Percentiles rank a stretch among this genome's conserved stretches.
phyloP scores from a whole-genome alignment of 495 filamentous ascomycete species.

The Sphaerosporella brunnea region DNA sequence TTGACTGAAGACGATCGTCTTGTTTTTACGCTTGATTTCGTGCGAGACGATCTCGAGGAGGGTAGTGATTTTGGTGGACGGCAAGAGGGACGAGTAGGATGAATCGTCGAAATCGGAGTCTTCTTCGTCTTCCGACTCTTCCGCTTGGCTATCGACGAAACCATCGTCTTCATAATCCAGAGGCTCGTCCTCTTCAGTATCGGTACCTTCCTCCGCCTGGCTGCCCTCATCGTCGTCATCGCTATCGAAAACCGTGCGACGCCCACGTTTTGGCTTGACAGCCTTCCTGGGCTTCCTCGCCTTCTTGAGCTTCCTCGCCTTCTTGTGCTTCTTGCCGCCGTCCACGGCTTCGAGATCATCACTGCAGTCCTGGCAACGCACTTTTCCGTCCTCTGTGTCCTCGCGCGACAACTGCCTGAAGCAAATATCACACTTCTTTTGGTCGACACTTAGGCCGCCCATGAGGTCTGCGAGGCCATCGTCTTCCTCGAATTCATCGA shows the following conservation, averaged over 20 bases:
- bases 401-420: slow-evolving; percentile 46
- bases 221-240: slow-evolving; percentile 30
- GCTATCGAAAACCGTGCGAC: slow-evolving; percentile 29
- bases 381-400: slow-evolving; percentile 39
- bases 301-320: slow-evolving; percentile 14
- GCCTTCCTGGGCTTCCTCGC: slow-evolving; percentile 22
- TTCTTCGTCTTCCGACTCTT: slow-evolving; percentile 19
- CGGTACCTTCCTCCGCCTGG: slow-evolving; percentile 28
- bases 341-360: slow-evolving; percentile 36
- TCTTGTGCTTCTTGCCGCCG: slow-evolving; percentile 7
- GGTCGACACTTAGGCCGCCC: slow-evolving; percentile 60
- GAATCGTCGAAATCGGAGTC: slow-evolving; percentile 32
- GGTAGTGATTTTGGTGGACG: slow-evolving; percentile 80
- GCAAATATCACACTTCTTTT: slow-evolving; percentile 80
- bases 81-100: slow-evolving; percentile 31
- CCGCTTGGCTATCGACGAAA: slow-evolving; percentile 18
- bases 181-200: slow-evolving; percentile 26
- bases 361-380: slow-evolving; percentile 57
- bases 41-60: slow-evolving; percentile 63
- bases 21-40: slow-evolving; percentile 54
- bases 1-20: slow-evolving; percentile 95
- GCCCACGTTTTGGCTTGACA: slow-evolving; percentile 26
- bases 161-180: slow-evolving; percentile 26
- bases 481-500: slow-evolving; percentile 38
- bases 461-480: slow-evolving; percentile 76